A percentile compares a stretch with the other conserved stretches of the same genome.
Evolutionary conservation across 2,329 filamentous ascomycete genomes (phyloP).

Genomic region (Colletotrichum sidae): DNA sequence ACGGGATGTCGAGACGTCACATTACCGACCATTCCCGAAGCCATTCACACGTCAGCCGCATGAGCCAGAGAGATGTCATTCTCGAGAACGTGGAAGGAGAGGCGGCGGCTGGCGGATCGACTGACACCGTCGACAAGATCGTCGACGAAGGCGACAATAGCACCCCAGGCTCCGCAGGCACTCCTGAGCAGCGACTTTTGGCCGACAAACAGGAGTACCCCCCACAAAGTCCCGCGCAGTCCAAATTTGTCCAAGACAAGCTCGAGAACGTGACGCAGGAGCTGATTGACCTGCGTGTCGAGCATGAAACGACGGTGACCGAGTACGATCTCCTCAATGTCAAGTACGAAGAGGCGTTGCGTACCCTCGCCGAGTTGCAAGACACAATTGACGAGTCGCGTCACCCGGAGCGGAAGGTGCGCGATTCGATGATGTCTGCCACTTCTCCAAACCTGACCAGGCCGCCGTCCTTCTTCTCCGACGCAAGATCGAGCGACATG

Average conservation of each 20-base stretch:
- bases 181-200: slow-evolving; percentile 31
- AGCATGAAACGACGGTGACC: slow-evolving; percentile 85
- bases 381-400: slow-evolving; percentile 85
- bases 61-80: slow-evolving; percentile 66
- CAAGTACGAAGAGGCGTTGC: slow-evolving; percentile 92
- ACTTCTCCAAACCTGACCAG: slow-evolving; percentile 64
- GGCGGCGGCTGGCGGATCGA: slow-evolving; percentile 25
- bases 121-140: slow-evolving; percentile 44
- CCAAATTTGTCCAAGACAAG: slow-evolving; percentile 90
- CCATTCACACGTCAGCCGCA: slow-evolving; percentile 58
- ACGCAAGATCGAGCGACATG: slow-evolving; percentile 76
- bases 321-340: slow-evolving; percentile 85
- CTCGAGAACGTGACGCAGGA: slow-evolving; percentile 92
- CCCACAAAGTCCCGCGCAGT: slow-evolving; percentile 80
- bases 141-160: slow-evolving; percentile 35
- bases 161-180: not conserved
- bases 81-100: slow-evolving; percentile 63
- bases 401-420: slow-evolving; percentile 65
- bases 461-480: slow-evolving; percentile 87
- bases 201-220: slow-evolving; percentile 52
- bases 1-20: slow-evolving; percentile 57
- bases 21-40: slow-evolving; percentile 65
- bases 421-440: slow-evolving; percentile 68
- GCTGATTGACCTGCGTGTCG: slow-evolving; percentile 87
- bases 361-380: slow-evolving; percentile 84